These are phyloP conservation scores for Verticillium nonalfalfae DNA, from an alignment of 2,329 filamentous ascomycete species.

Conservation along the genomic window DNA sequence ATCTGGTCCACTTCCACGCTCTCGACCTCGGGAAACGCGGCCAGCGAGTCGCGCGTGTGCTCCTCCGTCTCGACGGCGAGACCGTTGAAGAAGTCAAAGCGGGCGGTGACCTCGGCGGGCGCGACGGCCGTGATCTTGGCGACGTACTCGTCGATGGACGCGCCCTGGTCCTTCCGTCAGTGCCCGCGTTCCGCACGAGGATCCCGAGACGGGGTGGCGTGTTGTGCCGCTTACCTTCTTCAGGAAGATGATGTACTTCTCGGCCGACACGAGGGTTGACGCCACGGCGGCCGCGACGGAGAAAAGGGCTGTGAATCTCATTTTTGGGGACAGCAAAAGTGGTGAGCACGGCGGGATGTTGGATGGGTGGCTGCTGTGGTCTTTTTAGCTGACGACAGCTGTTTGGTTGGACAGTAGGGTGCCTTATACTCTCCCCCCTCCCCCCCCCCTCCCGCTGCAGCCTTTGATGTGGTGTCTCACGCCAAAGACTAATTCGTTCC, in stretches of 20 bases:
- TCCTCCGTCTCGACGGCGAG: slow-evolving; percentile 4
- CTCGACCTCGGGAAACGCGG: slow-evolving; percentile 2
- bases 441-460: no score
- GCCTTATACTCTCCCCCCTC: no score
- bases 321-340: background rate
- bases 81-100: slow-evolving; percentile 2
- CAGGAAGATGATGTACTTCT: slow-evolving; percentile 4
- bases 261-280: background rate
- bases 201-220: no score
- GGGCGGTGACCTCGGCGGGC: background rate
- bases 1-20: background rate
- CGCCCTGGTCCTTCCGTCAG: background rate
- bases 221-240: background rate
- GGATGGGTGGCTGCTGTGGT: no score
- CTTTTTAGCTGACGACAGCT: no score
- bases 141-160: slow-evolving; percentile 2
- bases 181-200: background rate
- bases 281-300: background rate
- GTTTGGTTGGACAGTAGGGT: no score
- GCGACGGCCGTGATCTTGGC: background rate
- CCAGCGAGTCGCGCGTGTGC: background rate
- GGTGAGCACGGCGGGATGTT: no score
- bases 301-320: background rate
- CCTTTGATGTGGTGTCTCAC: no score
- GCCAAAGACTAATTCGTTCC: no score